Conservation (phyloP, 208 protist genomes). For the Angomonas deanei region DNA sequence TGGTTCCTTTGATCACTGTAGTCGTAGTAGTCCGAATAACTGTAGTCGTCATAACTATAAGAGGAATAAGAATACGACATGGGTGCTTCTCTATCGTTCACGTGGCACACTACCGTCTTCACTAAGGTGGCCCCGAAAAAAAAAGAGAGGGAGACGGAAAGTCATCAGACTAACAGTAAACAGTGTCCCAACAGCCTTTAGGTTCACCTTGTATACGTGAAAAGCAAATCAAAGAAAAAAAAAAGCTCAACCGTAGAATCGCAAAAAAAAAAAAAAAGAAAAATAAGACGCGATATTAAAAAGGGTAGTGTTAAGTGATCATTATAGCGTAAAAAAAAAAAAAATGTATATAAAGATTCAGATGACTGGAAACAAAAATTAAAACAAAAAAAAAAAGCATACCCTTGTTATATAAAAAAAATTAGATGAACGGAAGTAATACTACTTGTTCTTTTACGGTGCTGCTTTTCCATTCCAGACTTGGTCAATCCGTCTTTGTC, state of each 20-base stretch:
- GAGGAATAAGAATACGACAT: conserved; percentile 5
- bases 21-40: conserved; percentile 24
- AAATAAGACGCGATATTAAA: too few relatives aligned
- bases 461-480: too few relatives aligned
- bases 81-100: not conserved
- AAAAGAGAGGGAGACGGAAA: not conserved
- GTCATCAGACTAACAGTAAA: not conserved
- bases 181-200: too few relatives aligned
- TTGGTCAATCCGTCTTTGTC: not conserved
- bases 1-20: conserved; percentile 20
- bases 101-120: not conserved
- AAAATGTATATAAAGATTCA: not conserved
- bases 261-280: not conserved
- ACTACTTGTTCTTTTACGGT: not conserved
- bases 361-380: not conserved
- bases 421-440: not conserved
- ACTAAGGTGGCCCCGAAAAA: too few relatives aligned
- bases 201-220: too few relatives aligned
- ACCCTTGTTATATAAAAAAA: not conserved
- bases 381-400: conserved; percentile 3
- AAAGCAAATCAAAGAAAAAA: too few relatives aligned
- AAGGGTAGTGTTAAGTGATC: not conserved
- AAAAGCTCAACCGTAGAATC: not conserved
- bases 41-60: conserved; percentile 23
- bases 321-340: not conserved